Evolutionary conservation across 148 eudicot genomes (phyloP), one percentile per base, ranked within the genome.

Genomic region (Pharnaceum exiguum): DNA sequence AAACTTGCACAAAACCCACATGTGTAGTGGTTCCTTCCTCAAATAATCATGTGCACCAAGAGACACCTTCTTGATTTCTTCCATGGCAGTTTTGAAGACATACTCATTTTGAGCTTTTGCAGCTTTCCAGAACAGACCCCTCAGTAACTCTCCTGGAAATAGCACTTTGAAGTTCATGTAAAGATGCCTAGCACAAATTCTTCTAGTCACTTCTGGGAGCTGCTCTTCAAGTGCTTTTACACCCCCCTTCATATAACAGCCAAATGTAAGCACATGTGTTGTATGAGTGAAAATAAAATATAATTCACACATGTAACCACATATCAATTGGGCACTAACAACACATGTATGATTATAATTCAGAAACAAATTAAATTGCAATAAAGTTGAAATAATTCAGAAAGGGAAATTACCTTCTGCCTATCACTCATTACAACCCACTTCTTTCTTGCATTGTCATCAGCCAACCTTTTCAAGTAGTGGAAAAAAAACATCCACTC

Each of bases 1-100:
- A 23, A 55, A 55, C 31, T 36, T 55, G 23, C 37, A 45, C 24
- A 43, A 35, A 5, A 45, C 59, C 59, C 45, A 55, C 2, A 55
- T 13, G 11, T 55, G 44, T 10, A 19, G 3, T 3, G 59, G 45
- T 3, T 33, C 29, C 12, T 11, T 44, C 28, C 19, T 54, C 44
- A 54, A 23, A 54, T 54, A 54, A 12, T 10, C 3, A 24, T 55
- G 23, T 5, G 59, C 45, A 21, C 23, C 31, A 2, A 2, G 15
- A 19, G 28, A 35, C 4, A 8, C 10, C 4, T 22, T 36, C 19
- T 55, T 55, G 0, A 55, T 55, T 12, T 23, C 9, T 0, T 22
- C 45, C 59, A 55, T 55, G 6, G 59, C 45, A 1, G 35, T 55
- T 1, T 2, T 3, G 28, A 55, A 55, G 8, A 55, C 30, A 23